phyloP scores from a whole-genome alignment of 139 green algal genomes.

The Haematococcus lacustris region DNA sequence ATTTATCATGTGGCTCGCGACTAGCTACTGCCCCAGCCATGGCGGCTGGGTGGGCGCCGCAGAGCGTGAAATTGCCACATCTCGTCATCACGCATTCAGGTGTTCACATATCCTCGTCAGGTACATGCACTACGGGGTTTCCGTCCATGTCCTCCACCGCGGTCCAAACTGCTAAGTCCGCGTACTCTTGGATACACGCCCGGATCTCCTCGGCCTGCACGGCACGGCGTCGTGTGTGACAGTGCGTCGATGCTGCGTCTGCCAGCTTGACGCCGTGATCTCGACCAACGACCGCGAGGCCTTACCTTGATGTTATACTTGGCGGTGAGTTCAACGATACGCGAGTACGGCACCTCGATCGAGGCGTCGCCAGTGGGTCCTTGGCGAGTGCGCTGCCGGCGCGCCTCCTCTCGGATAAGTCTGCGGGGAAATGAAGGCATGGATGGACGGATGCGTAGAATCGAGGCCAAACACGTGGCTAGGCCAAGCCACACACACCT shows the following conservation, averaged over 20 bases:
- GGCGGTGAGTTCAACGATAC: constrained; percentile 27
- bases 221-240: not conserved
- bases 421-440: not conserved
- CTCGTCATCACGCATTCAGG: too few species aligned
- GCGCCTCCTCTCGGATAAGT: constrained; percentile 8
- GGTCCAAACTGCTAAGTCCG: constrained; percentile 55
- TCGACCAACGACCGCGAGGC: not conserved
- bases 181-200: constrained; percentile 65
- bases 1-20: too few species aligned
- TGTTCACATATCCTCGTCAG: too few species aligned
- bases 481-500: constrained; percentile 5
- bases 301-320: constrained; percentile 30
- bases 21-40: too few species aligned
- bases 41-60: too few species aligned
- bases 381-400: not conserved
- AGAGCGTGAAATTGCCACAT: too few species aligned
- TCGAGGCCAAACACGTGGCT: not conserved
- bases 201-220: constrained; percentile 44
- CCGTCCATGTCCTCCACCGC: constrained; percentile 27
- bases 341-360: constrained; percentile 13
- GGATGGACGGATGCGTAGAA: not conserved
- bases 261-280: not conserved
- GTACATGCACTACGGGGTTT: constrained; percentile 32
- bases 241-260: not conserved
- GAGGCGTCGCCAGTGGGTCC: not conserved